Base-by-base conservation (phyloP, 805 yeast genomes). In the Candida andamanensis region DNA sequence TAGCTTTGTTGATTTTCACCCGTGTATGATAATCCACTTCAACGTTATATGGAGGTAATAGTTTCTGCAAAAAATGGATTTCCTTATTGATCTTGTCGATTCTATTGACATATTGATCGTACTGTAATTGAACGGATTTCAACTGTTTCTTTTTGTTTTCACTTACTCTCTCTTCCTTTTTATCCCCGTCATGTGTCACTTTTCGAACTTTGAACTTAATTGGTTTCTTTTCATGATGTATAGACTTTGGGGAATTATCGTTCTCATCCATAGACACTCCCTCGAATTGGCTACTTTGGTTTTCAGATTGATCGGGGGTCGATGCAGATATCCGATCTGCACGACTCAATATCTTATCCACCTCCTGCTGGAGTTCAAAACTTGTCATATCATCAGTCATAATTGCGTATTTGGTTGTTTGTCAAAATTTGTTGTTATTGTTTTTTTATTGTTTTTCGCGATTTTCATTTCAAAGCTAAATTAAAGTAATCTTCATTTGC, bases 11-110 rank as follows among this genome's bases (percentile, higher is more conserved):
- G 26, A 65, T 63, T 45, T 65, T 65, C 19, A 46, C 47, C 29
- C 70, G 46, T 8, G 70, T 63, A 13, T 55, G 54, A 31, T 64
- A 65, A 40, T 65, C 70, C 11, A 64, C 46, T 36, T 65, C 70
- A 16, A 63, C 68, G 34, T 63, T 63, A 41, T 52, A 60, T 2
- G 72, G 72, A 2, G 72, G 72, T 24, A 65, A 58, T 22, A 64
- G 50, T 25, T 55, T 57, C 14, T 52, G 40, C 37, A 65, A 56
- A 36, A 63, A 65, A 11, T 42, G 46, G 15, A 65, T 55, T 33
- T 65, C 72, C 45, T 64, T 63, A 12, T 60, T 47, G 28, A 65
- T 63, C 36, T 64, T 65, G 17, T 35, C 48, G n/a, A 62, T 55
- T 20, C 57, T 47, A 18, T 41, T 42, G 15, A 40, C 49, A 32